Evolutionary conservation across 352 stramenopile genomes (phyloP), one percentile per base, ranked within the genome.

Genomic region (Phytopythium mirpurense): DNA sequence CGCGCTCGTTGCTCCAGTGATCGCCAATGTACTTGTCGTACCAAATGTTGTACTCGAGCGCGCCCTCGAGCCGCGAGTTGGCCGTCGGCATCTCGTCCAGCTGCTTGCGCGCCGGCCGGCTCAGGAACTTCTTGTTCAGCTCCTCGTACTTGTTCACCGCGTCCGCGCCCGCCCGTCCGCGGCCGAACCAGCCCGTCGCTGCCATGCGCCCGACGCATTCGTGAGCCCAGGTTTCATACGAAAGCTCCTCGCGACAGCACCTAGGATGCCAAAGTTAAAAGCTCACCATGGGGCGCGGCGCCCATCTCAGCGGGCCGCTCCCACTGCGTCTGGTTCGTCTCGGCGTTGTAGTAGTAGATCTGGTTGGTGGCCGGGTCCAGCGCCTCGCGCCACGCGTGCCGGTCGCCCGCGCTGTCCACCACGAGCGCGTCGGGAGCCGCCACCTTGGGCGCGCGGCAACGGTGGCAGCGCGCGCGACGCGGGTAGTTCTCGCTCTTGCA

Each of bases 11-110:
- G 63, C 73, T 72, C 88, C 86, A 96, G 61, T 96, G 77, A 58
- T 98, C 91, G 9, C 91, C 92, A 23, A 95, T 70, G 69, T 91
- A 97, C 70, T 95, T 96, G 59, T 93, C 86, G 69, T 97, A 98
- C 89, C 89, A 98, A 47, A 98, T 97, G 58, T 98, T 98, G 79
- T 97, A 98, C 67, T 97, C 90, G 51, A 97, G 86, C 23, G 83
- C 86, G 26, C 92, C 92, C 67, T 98, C 90, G 14, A 96, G 60
- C 43, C 86, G 88, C 24, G 87, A 86, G 46, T 94, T 94, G 43
- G 72, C 78, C 15, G 73, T 87, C 24, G 82, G 78, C 71, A 97
- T 90, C 54, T 78, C 74, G n/a, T 97, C 89, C 50, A 96, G 65
- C 59, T 98, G 92, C 67, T 96, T 96, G 27, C 85, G 68, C 12